Conservation (phyloP, 208 protist species). For the Tritrichomonas foetus region DNA sequence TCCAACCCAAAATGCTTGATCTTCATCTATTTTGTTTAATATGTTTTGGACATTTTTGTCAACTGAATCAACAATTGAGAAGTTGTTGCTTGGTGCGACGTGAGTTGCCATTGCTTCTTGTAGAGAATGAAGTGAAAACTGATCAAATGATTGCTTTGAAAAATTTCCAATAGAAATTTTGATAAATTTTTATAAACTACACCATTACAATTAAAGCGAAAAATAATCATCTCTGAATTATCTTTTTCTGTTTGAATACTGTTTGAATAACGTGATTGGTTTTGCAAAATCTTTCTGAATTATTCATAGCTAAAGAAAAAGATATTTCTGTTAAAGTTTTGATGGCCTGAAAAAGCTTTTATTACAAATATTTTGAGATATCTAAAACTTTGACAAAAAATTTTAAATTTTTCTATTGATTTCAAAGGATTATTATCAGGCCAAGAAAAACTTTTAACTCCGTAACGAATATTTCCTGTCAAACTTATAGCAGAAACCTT, state of each 20-base stretch:
- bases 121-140: constrained; percentile 22
- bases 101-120: background rate
- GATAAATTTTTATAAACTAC: background rate
- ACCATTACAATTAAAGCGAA: background rate
- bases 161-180: background rate
- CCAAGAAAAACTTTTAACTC: background rate
- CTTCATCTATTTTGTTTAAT: background rate
- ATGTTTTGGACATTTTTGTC: background rate
- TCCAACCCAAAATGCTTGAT: background rate
- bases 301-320: background rate
- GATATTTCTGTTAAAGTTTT: background rate
- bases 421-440: background rate
- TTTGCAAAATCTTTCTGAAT: background rate
- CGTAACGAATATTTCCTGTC: background rate
- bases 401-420: no score
- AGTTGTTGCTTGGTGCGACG: background rate
- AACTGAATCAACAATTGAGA: background rate
- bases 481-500: background rate
- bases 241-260: background rate
- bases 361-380: background rate
- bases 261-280: background rate
- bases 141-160: background rate
- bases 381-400: no score
- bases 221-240: background rate
- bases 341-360: background rate